Percentiles rank a stretch among this genome's conserved stretches.
These are phyloP conservation scores for Lunasporangiospora selenospora DNA, from an alignment of 192 early-diverging fungal species.

Conservation along the genomic window DNA sequence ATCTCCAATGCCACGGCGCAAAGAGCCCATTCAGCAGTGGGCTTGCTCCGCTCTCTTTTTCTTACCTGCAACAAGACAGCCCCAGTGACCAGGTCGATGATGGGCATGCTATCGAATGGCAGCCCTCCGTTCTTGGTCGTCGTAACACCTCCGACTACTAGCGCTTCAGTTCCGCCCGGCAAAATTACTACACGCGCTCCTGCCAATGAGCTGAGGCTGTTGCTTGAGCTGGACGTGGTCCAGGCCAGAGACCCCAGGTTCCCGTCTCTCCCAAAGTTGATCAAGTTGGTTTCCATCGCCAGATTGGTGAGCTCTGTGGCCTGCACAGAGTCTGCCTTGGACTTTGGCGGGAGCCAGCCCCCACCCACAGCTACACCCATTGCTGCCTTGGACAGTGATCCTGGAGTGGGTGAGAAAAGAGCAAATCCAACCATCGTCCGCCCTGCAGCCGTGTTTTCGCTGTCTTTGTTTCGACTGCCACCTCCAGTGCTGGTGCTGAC, in stretches of 20 bases:
- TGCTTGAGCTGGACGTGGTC: too few relatives aligned
- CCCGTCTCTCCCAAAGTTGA: not conserved
- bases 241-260: conserved; percentile 28
- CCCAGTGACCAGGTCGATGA: conserved; percentile 26
- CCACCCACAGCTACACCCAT: conserved; percentile 32
- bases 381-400: not conserved
- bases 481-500: conserved; percentile 8
- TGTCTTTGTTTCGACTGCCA: not conserved
- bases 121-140: conserved; percentile 1
- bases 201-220: too few relatives aligned
- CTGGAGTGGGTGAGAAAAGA: not conserved
- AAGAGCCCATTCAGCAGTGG: too few relatives aligned
- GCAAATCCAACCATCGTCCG: conserved; percentile 31
- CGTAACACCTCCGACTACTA: conserved; percentile 25
- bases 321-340: conserved; percentile 1
- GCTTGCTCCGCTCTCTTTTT: not conserved
- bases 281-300: conserved; percentile 19
- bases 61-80: conserved; percentile 28
- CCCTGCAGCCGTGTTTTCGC: conserved; percentile 15
- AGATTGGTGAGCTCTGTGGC: conserved; percentile 13
- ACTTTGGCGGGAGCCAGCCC: conserved; percentile 26
- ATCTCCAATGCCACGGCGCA: too few relatives aligned
- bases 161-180: conserved; percentile 5
- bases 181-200: conserved; percentile 15
- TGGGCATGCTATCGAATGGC: conserved; percentile 11